Conservation (phyloP, 2,329 filamentous ascomycete genomes). For the Paraphaeosphaeria minitans region DNA sequence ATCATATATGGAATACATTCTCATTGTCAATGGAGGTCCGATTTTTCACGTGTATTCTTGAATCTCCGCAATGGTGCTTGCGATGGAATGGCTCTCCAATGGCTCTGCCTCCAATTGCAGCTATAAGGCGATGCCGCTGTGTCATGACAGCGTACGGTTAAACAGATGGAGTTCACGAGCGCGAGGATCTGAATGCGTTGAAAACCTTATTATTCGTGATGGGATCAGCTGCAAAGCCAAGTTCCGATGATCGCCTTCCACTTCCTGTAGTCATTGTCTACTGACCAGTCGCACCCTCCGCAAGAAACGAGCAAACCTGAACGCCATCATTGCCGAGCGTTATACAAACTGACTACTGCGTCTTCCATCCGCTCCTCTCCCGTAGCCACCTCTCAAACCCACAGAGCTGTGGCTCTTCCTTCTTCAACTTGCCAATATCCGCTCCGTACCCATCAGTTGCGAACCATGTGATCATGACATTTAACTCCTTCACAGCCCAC, state of each 20-base stretch:
- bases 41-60: not conserved
- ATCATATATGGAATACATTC: not conserved
- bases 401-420: conserved; percentile 53
- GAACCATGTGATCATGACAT: conserved; percentile 60
- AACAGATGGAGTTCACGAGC: too few relatives aligned
- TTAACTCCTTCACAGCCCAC: conserved; percentile 51
- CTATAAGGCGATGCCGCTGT: too few relatives aligned
- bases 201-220: too few relatives aligned
- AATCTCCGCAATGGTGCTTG: not conserved
- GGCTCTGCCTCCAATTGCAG: too few relatives aligned
- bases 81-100: too few relatives aligned
- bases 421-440: conserved; percentile 51
- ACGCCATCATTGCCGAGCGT: not conserved
- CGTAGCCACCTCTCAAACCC: conserved; percentile 56
- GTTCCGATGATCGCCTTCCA: not conserved
- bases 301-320: not conserved
- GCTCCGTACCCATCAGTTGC: conserved; percentile 53
- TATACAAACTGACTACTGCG: conserved; percentile 12
- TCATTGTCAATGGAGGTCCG: not conserved
- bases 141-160: too few relatives aligned
- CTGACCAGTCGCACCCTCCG: not conserved
- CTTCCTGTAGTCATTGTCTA: not conserved
- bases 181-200: too few relatives aligned
- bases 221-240: not conserved
- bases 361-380: conserved; percentile 53